Evolutionary conservation across 371 early-diverging fungal genomes (phyloP).

Genomic region (Mortierella sp.): DNA sequence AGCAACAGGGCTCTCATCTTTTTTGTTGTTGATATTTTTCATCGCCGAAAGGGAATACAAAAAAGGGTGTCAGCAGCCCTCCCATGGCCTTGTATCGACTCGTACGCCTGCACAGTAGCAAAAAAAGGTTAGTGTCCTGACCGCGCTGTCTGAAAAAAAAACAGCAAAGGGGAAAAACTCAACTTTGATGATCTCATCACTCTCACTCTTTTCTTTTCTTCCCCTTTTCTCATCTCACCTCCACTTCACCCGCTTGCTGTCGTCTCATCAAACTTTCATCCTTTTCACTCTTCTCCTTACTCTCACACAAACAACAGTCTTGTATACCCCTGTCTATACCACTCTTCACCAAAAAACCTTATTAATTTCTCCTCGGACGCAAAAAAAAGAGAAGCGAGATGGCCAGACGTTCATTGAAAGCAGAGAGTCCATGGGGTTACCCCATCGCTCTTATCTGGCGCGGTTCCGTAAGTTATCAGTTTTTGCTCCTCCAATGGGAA

Average conservation of each 20-base stretch:
- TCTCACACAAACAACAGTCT: neutral
- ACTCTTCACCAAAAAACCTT: neutral
- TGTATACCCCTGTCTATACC: neutral
- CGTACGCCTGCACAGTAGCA: neutral
- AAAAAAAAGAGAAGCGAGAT: neutral
- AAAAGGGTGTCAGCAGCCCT: slow-evolving; percentile 8
- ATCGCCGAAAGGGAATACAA: slow-evolving; percentile 7
- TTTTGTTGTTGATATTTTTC: neutral
- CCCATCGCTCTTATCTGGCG: slow-evolving; percentile 58
- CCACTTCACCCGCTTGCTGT: neutral
- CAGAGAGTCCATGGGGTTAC: slow-evolving; percentile 56
- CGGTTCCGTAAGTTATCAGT: slow-evolving; percentile 41
- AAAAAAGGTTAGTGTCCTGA: too few species aligned
- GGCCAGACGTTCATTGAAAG: neutral
- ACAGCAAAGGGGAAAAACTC: too few species aligned
- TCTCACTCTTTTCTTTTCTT: neutral
- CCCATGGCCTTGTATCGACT: neutral
- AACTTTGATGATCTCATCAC: slow-evolving; percentile 5
- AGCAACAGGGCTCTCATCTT: slow-evolving; percentile 9
- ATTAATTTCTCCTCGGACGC: neutral
- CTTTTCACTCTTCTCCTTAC: neutral
- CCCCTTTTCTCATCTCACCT: neutral
- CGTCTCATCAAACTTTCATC: neutral
- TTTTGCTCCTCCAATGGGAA: neutral
- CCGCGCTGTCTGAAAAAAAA: neutral